These are phyloP conservation scores for Physcomitrium patens DNA, from an alignment of 225 moss, liverwort and hornwort species.

Conservation along the genomic window DNA sequence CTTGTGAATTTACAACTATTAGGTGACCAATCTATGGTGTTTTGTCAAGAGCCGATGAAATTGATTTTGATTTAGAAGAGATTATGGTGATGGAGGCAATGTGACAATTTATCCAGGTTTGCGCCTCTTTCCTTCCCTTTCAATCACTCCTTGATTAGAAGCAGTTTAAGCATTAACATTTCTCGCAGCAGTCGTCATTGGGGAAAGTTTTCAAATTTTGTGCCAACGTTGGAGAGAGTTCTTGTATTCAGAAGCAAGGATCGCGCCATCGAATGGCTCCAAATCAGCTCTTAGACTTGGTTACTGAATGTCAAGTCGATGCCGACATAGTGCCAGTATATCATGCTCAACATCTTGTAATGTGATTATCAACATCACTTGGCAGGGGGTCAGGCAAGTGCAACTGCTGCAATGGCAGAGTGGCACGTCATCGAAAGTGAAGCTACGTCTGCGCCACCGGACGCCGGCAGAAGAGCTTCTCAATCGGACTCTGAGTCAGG, in stretches of 20 bases:
- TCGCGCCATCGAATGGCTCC: constrained; percentile 19
- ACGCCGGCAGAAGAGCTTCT: background rate
- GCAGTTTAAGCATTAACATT: background rate
- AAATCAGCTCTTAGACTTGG: constrained; percentile 25
- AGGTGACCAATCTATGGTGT: constrained; percentile 15
- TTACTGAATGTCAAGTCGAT: constrained; percentile 5
- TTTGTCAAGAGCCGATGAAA: constrained; percentile 52
- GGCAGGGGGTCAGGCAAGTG: constrained; percentile 53
- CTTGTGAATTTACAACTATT: background rate
- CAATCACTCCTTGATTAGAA: background rate
- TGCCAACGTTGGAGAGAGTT: background rate
- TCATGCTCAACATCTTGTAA: constrained; percentile 24
- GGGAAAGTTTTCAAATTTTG: background rate
- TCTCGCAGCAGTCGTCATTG: background rate
- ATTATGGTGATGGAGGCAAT: constrained; percentile 79
- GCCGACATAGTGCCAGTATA: constrained; percentile 8
- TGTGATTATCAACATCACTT: constrained; percentile 21
- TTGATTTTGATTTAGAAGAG: constrained; percentile 69
- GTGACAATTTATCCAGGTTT: constrained; percentile 72
- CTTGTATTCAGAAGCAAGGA: constrained; percentile 49
- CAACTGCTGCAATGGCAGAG: constrained; percentile 65
- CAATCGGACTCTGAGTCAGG: constrained; percentile 4
- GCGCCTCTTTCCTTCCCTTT: background rate
- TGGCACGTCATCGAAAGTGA: constrained; percentile 43
- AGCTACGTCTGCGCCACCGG: constrained; percentile 11